Evolutionary conservation across 208 protist species (phyloP).

Genomic region (Lotmaria passim): DNA sequence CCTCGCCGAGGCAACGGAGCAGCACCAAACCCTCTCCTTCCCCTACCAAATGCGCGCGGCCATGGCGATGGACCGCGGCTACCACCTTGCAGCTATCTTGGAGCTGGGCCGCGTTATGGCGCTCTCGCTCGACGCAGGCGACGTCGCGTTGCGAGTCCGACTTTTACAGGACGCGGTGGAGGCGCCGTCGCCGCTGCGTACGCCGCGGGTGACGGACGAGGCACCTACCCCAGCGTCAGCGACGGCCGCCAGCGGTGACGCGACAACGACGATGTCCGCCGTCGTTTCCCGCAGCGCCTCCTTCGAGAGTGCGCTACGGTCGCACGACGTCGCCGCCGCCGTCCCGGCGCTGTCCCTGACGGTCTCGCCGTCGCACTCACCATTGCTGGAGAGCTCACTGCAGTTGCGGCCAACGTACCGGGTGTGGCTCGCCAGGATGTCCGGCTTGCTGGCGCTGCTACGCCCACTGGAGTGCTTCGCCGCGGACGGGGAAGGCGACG

Average conservation of each 20-base stretch:
- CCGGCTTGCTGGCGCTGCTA: constrained; percentile 29
- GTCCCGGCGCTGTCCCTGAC: background rate
- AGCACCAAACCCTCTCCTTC: constrained; percentile 41
- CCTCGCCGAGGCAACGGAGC: constrained; percentile 34
- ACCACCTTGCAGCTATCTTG: constrained; percentile 33
- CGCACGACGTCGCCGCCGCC: background rate
- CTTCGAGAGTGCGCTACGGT: background rate
- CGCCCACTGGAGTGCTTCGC: background rate
- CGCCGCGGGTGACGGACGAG: background rate
- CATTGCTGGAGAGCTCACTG: constrained; percentile 3
- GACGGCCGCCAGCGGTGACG: background rate
- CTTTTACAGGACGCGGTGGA: constrained; percentile 40
- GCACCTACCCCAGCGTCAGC: too few species aligned
- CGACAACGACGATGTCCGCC: background rate
- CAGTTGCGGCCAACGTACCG: constrained; percentile 6
- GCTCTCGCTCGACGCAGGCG: constrained; percentile 34
- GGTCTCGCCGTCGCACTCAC: background rate
- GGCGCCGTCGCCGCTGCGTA: constrained; percentile 4
- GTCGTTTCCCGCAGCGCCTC: background rate
- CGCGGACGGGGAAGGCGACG: background rate
- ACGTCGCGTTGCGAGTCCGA: constrained; percentile 43
- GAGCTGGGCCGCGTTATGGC: constrained; percentile 43
- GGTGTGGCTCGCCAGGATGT: constrained; percentile 15
- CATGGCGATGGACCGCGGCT: constrained; percentile 52
- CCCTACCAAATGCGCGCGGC: constrained; percentile 52